Percentiles rank a stretch among this genome's conserved stretches.
Conservation (phyloP, 208 protist genomes). For the Blechomonas ayalai region DNA sequence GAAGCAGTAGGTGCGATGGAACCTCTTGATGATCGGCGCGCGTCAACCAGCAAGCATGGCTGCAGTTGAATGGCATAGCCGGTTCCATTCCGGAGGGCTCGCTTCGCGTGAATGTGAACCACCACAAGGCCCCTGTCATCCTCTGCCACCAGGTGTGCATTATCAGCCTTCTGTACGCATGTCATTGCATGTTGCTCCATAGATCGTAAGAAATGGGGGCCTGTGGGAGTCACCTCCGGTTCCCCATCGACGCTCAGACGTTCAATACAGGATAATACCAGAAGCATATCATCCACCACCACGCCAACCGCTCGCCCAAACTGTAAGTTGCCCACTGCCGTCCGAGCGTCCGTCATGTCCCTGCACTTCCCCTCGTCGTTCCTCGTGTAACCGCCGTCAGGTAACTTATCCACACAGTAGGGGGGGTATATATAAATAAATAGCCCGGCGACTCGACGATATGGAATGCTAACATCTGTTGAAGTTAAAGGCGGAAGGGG, state of each 20-base stretch:
- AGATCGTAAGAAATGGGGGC: not conserved
- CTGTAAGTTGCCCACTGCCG: conserved; percentile 29
- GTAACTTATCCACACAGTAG: conserved; percentile 19
- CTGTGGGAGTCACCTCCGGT: not conserved
- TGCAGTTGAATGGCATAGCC: conserved; percentile 32
- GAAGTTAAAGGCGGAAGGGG: conserved; percentile 13
- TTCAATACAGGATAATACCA: conserved; percentile 30
- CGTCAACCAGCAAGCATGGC: conserved; percentile 12
- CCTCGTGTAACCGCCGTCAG: conserved; percentile 9
- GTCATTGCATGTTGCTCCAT: not conserved
- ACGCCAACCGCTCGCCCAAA: conserved; percentile 35
- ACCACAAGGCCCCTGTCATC: conserved; percentile 21
- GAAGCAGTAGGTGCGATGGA: not conserved
- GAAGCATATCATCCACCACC: conserved; percentile 15
- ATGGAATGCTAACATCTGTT: conserved; percentile 29
- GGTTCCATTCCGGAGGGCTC: conserved; percentile 33
- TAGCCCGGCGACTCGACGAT: conserved; percentile 18
- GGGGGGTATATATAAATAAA: conserved; percentile 17
- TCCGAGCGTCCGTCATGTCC: conserved; percentile 12
- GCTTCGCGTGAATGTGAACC: conserved; percentile 45
- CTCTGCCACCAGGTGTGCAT: not conserved
- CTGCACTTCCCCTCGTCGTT: conserved; percentile 14
- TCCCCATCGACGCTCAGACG: conserved; percentile 1
- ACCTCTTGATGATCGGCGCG: conserved; percentile 4
- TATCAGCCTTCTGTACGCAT: not conserved